phyloP scores from a whole-genome alignment of 306 rosid species.

The Cicer pinnatifidum region DNA sequence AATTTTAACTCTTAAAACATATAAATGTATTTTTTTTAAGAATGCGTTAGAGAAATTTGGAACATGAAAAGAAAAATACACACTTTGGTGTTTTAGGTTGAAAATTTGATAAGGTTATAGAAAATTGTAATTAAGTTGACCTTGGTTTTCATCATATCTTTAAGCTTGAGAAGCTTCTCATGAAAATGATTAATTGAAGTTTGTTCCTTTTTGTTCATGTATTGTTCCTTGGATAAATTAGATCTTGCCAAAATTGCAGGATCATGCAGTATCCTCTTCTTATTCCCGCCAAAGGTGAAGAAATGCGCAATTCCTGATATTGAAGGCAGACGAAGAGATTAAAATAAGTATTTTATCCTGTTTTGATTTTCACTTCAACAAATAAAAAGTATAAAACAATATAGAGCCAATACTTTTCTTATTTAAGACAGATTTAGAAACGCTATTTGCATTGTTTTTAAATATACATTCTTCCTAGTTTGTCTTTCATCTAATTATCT shows the following conservation, averaged over 20 bases:
- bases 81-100: not conserved
- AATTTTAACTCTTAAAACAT: too few relatives aligned
- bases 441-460: too few relatives aligned
- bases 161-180: constrained; percentile 92
- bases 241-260: constrained; percentile 70
- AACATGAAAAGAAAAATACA: constrained; percentile 13
- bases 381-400: too few relatives aligned
- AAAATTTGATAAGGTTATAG: not conserved
- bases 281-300: constrained; percentile 92
- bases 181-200: constrained; percentile 87
- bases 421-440: too few relatives aligned
- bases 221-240: constrained; percentile 67
- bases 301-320: constrained; percentile 84
- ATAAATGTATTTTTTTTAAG: not conserved
- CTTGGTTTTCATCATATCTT: constrained; percentile 91
- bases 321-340: constrained; percentile 14
- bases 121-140: constrained; percentile 40
- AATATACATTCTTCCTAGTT: too few relatives aligned
- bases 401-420: too few relatives aligned
- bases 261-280: constrained; percentile 69
- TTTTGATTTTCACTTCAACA: too few relatives aligned
- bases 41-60: constrained; percentile 6
- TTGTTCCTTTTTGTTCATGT: constrained; percentile 77
- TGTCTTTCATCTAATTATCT: too few relatives aligned
- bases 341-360: not conserved